Base-by-base conservation (phyloP, 345 rosid species). In the Lumnitzera littorea region DNA sequence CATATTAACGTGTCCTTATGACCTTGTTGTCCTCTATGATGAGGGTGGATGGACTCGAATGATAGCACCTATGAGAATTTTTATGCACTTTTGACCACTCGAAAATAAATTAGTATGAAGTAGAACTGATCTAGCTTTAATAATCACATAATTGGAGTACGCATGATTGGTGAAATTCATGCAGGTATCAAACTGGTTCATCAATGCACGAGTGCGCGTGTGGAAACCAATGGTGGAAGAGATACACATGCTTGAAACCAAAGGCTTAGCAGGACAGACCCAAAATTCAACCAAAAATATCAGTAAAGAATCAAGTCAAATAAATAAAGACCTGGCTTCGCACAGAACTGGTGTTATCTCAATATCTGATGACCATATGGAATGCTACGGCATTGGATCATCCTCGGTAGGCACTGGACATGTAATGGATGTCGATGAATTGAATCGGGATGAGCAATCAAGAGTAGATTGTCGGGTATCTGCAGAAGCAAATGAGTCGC, bases 201-300 rank as follows among this genome's bases (percentile, higher is more conserved):
- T 83, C 63, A 83, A 83, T 48, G 84, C 89, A 1, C 75, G 85
- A 6, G 85, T 83, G 13, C 84, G 85, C 0, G 74, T 83, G 15
- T 83, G 89, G 88, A 80, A 83, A 53, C 89, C 85, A 4, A 80
- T 83, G 89, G 88, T 83, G 15, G 88, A 83, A 67, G 85, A 83
- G 62, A 80, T 78, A 58, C 83, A 83, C 75, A 63, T 62, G 75
- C 84, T 80, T 3, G 85, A 80, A 69, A 80, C 78, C 52, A 68
- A 80, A 64, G 73, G 72, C 56, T 47, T 60, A 58, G 72, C 62
- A 13, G 78, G 63, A 66, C 51, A 68, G 25, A 61, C 55, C 58
- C 74, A 51, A 47, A 67, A 23, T 60, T 15, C 63, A 14, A 60
- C 56, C 41, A 64, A 55, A 15, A 61, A 24, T 11, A 70, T 55